Percentiles rank a stretch among this genome's conserved stretches.
phyloP scores from a whole-genome alignment of 495 filamentous ascomycete species.

The Aspergillus taichungensis region DNA sequence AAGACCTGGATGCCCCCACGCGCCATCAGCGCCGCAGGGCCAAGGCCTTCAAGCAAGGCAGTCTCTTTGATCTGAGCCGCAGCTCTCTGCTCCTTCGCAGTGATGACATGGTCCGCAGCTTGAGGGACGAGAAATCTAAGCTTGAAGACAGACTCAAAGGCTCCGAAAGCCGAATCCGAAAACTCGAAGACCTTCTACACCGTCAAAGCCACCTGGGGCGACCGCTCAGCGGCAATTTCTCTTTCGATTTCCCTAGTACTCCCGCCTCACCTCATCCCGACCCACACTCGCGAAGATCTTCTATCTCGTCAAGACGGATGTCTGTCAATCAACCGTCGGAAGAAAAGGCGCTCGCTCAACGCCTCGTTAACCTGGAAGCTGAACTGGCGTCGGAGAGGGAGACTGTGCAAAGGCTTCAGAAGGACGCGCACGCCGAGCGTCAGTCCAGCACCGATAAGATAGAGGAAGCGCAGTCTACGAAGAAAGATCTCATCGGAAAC shows the following conservation, averaged over 20 bases:
- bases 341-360: conserved; percentile 55
- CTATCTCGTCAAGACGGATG: conserved; percentile 55
- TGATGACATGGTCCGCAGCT: conserved; percentile 64
- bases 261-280: conserved; percentile 48
- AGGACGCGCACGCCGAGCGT: conserved; percentile 56
- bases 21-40: conserved; percentile 67
- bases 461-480: conserved; percentile 80
- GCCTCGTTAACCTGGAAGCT: conserved; percentile 70
- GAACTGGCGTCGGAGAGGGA: conserved; percentile 65
- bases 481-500: conserved; percentile 89
- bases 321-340: conserved; percentile 59
- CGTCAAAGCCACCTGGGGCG: conserved; percentile 66
- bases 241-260: conserved; percentile 36
- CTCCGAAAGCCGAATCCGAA: conserved; percentile 83
- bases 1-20: conserved; percentile 56
- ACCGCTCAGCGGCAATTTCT: conserved; percentile 63
- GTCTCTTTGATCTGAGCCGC: conserved; percentile 74
- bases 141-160: conserved; percentile 75
- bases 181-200: conserved; percentile 88
- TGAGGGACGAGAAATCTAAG: conserved; percentile 72
- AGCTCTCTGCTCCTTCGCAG: conserved; percentile 73
- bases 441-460: conserved; percentile 59
- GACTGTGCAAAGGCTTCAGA: conserved; percentile 43
- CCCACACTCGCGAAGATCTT: conserved; percentile 49
- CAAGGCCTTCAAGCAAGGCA: conserved; percentile 93